Percentiles rank a stretch among this genome's conserved stretches.
Conservation (phyloP, 768 basidiomycete genomes). For the Clavulina sp. region DNA sequence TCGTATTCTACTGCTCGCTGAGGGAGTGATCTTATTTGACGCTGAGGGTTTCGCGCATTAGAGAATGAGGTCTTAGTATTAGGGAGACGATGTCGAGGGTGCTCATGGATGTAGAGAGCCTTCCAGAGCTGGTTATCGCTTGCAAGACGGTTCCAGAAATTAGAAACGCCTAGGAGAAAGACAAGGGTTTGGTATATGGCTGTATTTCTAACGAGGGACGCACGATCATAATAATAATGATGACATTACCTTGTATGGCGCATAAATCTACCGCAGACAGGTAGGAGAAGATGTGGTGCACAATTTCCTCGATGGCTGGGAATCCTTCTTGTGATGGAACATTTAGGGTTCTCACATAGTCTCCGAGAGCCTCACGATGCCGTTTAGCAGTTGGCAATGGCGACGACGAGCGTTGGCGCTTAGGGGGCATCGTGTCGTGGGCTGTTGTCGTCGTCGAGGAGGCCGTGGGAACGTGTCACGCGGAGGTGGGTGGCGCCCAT, state of each 20-base stretch:
- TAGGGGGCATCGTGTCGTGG: no score
- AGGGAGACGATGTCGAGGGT: background rate
- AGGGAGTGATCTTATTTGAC: background rate
- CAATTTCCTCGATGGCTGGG: background rate
- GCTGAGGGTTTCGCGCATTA: background rate
- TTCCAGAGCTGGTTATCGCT: constrained; percentile 1
- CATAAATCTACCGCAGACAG: background rate
- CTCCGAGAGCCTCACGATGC: no score
- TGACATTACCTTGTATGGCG: background rate
- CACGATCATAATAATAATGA: background rate
- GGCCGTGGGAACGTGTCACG: no score
- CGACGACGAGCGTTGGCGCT: no score
- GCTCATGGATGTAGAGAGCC: background rate
- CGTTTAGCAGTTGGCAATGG: no score
- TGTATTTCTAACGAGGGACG: background rate
- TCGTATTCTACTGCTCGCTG: background rate
- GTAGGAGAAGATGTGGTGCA: constrained; percentile 1
- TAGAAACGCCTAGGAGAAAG: background rate
- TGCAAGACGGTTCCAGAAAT: background rate
- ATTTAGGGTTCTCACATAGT: no score
- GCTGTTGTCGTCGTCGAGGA: no score
- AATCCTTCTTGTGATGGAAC: background rate
- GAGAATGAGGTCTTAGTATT: background rate
- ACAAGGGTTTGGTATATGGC: background rate
- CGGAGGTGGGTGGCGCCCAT: no score